These are phyloP conservation scores for Gossypium anomalum DNA, from an alignment of 345 rosid species.

Conservation along the genomic window DNA sequence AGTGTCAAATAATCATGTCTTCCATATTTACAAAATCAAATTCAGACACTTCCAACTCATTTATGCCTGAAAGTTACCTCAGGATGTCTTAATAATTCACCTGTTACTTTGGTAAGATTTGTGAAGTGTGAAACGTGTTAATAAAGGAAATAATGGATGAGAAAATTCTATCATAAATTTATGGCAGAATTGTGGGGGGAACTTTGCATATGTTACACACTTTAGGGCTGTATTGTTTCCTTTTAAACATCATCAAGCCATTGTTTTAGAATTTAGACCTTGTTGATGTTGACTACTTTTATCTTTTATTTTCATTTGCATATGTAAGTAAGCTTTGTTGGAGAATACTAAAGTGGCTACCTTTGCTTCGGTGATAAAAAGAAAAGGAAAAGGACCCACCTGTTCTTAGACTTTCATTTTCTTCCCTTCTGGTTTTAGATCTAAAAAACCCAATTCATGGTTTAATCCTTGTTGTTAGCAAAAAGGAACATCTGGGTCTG, in stretches of 20 bases:
- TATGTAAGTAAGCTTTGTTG: background rate
- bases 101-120: no score
- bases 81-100: background rate
- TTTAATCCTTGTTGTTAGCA: background rate
- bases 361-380: background rate
- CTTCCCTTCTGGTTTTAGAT: slow-evolving; percentile 9
- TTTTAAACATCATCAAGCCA: slow-evolving; percentile 23
- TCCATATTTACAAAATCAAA: background rate
- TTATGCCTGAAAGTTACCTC: slow-evolving; percentile 4
- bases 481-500: slow-evolving; percentile 13
- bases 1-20: background rate
- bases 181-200: background rate
- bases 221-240: background rate
- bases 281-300: slow-evolving; percentile 1
- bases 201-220: background rate
- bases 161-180: background rate
- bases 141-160: no score
- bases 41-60: background rate
- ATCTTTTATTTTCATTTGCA: background rate
- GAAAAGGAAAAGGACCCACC: slow-evolving; percentile 1
- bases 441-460: background rate
- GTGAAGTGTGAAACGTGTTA: no score
- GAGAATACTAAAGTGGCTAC: background rate
- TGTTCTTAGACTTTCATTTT: background rate
- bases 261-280: background rate